Evolutionary conservation across 2,329 filamentous ascomycete genomes (phyloP).

Genomic region (Sclerotinia nivalis): DNA sequence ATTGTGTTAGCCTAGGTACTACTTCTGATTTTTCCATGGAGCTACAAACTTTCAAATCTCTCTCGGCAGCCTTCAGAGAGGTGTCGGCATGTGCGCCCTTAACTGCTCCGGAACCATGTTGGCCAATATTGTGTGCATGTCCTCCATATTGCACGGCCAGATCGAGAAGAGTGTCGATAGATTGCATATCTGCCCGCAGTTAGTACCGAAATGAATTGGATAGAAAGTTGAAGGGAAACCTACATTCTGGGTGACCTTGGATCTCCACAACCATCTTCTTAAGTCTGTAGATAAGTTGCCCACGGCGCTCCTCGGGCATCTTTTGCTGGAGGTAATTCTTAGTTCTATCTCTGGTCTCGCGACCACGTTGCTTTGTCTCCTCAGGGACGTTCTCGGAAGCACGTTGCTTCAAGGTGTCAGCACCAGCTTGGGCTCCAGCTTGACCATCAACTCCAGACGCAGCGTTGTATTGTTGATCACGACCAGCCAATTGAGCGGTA

Average conservation of each 20-base stretch:
- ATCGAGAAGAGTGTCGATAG: slow-evolving; percentile 82
- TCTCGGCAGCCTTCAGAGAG: slow-evolving; percentile 69
- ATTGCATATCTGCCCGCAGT: slow-evolving; percentile 65
- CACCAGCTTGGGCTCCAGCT: slow-evolving; percentile 45
- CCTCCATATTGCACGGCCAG: slow-evolving; percentile 83
- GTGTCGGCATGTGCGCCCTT: slow-evolving; percentile 69
- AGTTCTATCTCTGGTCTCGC: slow-evolving; percentile 55
- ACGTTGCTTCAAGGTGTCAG: slow-evolving; percentile 53
- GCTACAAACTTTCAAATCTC: slow-evolving; percentile 61
- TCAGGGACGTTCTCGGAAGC: slow-evolving; percentile 64
- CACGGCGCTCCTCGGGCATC: slow-evolving; percentile 87
- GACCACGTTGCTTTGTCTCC: slow-evolving; percentile 55
- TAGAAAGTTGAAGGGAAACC: slow-evolving; percentile 37
- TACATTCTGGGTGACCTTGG: slow-evolving; percentile 89
- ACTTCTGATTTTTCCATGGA: background rate
- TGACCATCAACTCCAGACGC: slow-evolving; percentile 54
- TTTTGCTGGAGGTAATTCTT: slow-evolving; percentile 81
- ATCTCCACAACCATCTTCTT: slow-evolving; percentile 99
- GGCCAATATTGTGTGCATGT: slow-evolving; percentile 66
- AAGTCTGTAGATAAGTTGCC: slow-evolving; percentile 86
- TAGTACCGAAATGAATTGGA: slow-evolving; percentile 29
- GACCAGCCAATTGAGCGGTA: slow-evolving; percentile 50
- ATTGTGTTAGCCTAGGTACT: slow-evolving; percentile 43
- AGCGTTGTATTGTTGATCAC: slow-evolving; percentile 48
- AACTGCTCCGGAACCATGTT: slow-evolving; percentile 66